Percentiles rank a stretch among this genome's conserved stretches.
phyloP scores from a whole-genome alignment of 257 asterid genomes.

The Solanum peruvianum region DNA sequence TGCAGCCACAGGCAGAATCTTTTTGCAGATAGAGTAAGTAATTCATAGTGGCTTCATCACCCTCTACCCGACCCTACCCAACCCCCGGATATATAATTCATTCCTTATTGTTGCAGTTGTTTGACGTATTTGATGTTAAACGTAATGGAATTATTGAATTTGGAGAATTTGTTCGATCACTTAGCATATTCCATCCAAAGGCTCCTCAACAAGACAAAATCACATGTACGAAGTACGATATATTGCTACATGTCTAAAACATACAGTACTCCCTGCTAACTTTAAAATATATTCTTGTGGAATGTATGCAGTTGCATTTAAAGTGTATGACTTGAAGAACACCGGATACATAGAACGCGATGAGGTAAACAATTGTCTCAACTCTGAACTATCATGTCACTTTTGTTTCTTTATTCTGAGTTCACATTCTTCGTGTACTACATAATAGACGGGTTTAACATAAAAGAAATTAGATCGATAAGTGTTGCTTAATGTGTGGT shows the following conservation, averaged over 20 bases:
- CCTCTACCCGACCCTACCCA: no score
- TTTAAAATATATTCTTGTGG: background rate
- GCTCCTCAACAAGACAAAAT: slow-evolving; percentile 34
- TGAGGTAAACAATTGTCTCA: slow-evolving; percentile 31
- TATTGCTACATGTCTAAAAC: background rate
- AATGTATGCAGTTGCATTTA: slow-evolving; percentile 41
- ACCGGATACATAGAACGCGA: slow-evolving; percentile 60
- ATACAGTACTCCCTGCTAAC: background rate
- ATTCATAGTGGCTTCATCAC: background rate
- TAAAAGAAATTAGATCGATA: background rate
- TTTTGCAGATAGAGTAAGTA: slow-evolving; percentile 58
- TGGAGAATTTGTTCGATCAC: slow-evolving; percentile 61
- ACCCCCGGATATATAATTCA: no score
- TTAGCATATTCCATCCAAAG: slow-evolving; percentile 53
- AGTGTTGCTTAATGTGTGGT: background rate
- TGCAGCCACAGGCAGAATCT: slow-evolving; percentile 40
- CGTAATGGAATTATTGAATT: slow-evolving; percentile 60
- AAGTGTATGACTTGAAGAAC: slow-evolving; percentile 39
- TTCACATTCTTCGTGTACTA: background rate
- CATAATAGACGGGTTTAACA: background rate
- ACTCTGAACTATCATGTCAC: background rate
- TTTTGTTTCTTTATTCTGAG: background rate
- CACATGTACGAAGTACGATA: slow-evolving; percentile 12
- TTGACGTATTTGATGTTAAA: slow-evolving; percentile 62
- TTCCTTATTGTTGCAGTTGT: slow-evolving; percentile 31